Conservation (phyloP, 352 stramenopile species). For the Pythium plurisporium region DNA sequence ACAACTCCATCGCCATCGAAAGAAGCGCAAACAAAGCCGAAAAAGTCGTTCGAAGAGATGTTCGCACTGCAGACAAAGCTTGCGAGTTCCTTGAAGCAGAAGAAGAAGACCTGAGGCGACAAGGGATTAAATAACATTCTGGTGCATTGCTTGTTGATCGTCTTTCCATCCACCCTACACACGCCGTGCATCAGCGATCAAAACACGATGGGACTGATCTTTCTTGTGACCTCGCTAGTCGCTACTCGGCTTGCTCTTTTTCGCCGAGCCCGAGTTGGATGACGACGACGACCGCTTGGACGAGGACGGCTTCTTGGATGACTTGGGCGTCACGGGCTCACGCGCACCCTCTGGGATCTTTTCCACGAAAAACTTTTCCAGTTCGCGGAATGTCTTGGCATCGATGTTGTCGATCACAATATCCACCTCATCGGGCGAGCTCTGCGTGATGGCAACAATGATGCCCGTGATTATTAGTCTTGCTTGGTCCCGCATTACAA, state of each 20-base stretch:
- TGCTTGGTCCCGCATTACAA: not conserved
- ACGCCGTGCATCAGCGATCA: too few species aligned
- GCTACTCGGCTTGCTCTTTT: conserved; percentile 45
- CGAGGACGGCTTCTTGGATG: conserved; percentile 33
- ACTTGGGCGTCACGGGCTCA: conserved; percentile 65
- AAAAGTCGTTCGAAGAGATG: conserved; percentile 40
- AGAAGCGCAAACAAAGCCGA: conserved; percentile 12
- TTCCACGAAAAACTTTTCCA: conserved; percentile 78
- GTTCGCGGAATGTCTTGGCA: conserved; percentile 82
- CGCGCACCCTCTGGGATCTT: conserved; percentile 65
- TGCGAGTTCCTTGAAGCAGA: conserved; percentile 46
- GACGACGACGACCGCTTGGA: conserved; percentile 21
- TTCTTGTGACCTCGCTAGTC: too few species aligned
- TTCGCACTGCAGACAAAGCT: conserved; percentile 51
- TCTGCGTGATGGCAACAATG: conserved; percentile 25
- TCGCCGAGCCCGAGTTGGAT: conserved; percentile 29
- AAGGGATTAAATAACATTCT: conserved; percentile 10
- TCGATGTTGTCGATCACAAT: conserved; percentile 88
- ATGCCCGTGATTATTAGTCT: not conserved
- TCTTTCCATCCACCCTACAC: too few species aligned
- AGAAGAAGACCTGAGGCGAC: conserved; percentile 21
- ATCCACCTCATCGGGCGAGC: conserved; percentile 82
- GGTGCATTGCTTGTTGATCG: not conserved
- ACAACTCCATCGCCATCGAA: not conserved
- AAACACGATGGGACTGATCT: not conserved